Evolutionary conservation across 495 filamentous ascomycete genomes (phyloP), one percentile per base, ranked within the genome.

Genomic region (Penicillium arizonense): DNA sequence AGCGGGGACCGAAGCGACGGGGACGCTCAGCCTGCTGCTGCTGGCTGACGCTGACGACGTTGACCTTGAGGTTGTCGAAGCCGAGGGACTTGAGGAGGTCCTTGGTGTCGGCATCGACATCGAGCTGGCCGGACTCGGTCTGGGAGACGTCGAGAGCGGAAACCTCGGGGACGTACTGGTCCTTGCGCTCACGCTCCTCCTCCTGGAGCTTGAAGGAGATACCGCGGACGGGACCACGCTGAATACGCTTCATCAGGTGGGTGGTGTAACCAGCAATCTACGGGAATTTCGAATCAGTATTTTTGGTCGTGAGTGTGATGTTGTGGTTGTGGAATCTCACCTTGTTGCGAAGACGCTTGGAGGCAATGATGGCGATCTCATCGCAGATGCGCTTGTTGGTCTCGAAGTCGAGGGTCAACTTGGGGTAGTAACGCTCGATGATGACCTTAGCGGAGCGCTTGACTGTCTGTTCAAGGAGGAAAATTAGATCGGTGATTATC

Each of bases 181-280:
- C 94, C 88, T 98, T 98, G 70, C 94, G 87, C 82, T 98, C 94
- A 82, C 94, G 88, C 84, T 97, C 94, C 81, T 97, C 94, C 81
- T 98, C 94, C 82, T 98, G 94, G 47, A 98, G 87, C 86, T 97
- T 98, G 90, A 98, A 98, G 74, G 95, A 97, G 79, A 98, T 98
- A 84, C 94, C 94, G 67, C 94, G 94, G 77, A 98, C 94, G 57
- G 94, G 94, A 41, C 94, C 94, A 74, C 94, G 91, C 80, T 97
- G 93, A 71, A 98, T 98, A 79, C 94, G 94, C 84, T 96, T 96
- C 94, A 98, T 92, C 54, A 77, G 57, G 64, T 77, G 72, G 54
- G 93, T 97, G 63, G 93, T 96, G 83, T 96, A 97, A 65, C 94
- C 94, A 69, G 94, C 94, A 82, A 97, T 97, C 91, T 94, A 64